A percentile compares a stretch with the other conserved stretches of the same genome.
These are phyloP conservation scores for Eutypa lata DNA, from an alignment of 2,329 filamentous ascomycete genomes.

Conservation along the genomic window DNA sequence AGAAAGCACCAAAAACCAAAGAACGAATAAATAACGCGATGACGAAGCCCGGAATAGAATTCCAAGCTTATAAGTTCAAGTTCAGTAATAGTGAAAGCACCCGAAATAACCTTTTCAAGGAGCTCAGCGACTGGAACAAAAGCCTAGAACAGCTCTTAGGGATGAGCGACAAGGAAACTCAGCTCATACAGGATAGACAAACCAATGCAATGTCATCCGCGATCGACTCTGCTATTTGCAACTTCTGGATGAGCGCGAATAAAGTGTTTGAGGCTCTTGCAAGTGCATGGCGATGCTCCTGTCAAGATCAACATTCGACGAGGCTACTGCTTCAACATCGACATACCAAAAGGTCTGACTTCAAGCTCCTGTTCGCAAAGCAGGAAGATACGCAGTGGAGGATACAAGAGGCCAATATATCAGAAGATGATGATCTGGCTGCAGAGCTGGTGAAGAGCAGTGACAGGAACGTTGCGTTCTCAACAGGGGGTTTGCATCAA, in stretches of 20 bases:
- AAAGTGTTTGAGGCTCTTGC: slow-evolving; percentile 18
- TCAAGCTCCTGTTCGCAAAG: slow-evolving; percentile 14
- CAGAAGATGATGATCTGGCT: background rate
- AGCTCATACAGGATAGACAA: slow-evolving; percentile 2
- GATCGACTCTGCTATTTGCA: slow-evolving; percentile 15
- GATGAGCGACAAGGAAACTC: slow-evolving; percentile 13
- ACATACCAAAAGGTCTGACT: slow-evolving; percentile 6
- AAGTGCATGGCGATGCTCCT: slow-evolving; percentile 20
- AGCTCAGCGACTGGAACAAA: slow-evolving; percentile 17
- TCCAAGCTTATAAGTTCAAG: slow-evolving; percentile 17
- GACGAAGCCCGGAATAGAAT: slow-evolving; percentile 8
- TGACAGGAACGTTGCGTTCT: too few relatives aligned
- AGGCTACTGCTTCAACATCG: slow-evolving; percentile 18
- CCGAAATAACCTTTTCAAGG: slow-evolving; percentile 17
- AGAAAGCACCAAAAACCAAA: too few relatives aligned
- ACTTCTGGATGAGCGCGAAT: slow-evolving; percentile 22
- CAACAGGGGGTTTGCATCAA: too few relatives aligned
- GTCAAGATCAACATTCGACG: slow-evolving; percentile 16
- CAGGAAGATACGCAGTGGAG: slow-evolving; percentile 3
- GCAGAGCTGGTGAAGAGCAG: too few relatives aligned
- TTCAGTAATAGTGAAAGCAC: slow-evolving; percentile 17
- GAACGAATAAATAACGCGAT: background rate
- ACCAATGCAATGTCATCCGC: background rate
- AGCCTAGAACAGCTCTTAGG: slow-evolving; percentile 19
- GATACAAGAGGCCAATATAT: slow-evolving; percentile 6